These are phyloP conservation scores for Kingdonia uniflora DNA, from an alignment of 164 flowering plant genomes.

Conservation along the genomic window DNA sequence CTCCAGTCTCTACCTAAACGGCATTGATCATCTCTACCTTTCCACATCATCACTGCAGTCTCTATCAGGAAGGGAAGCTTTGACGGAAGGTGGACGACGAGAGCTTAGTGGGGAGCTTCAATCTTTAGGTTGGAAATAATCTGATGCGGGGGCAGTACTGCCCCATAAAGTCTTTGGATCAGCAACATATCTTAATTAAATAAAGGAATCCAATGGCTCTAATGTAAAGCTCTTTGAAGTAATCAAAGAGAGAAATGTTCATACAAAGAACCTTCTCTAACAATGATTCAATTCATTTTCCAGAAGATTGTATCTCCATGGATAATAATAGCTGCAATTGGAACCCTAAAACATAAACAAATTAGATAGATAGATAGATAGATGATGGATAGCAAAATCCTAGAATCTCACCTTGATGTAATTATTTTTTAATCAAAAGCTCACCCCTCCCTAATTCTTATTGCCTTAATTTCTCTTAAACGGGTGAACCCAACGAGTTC, in stretches of 20 bases:
- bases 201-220: conserved; percentile 91
- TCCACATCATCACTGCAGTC: conserved; percentile 30
- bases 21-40: conserved; percentile 41
- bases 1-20: conserved; percentile 28
- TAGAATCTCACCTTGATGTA: too few species aligned
- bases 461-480: too few species aligned
- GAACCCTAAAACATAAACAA: too few species aligned
- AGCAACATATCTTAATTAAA: conserved; percentile 76
- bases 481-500: too few species aligned
- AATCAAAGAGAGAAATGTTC: conserved; percentile 94
- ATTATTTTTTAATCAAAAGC: too few species aligned
- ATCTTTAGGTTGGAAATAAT: conserved; percentile 60
- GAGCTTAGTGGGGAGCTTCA: conserved; percentile 81
- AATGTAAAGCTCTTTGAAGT: conserved; percentile 89
- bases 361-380: too few species aligned
- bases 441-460: too few species aligned
- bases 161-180: conserved; percentile 92
- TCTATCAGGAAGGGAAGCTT: conserved; percentile 78
- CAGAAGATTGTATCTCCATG: conserved; percentile 81
- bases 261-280: conserved; percentile 90
- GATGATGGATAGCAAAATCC: too few species aligned
- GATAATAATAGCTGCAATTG: too few species aligned
- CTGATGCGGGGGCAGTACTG: conserved; percentile 93
- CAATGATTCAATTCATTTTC: conserved; percentile 75
- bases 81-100: conserved; percentile 96